These are phyloP conservation scores for Fusarium sp. DNA, from an alignment of 2,329 filamentous ascomycete species.

Conservation along the genomic window DNA sequence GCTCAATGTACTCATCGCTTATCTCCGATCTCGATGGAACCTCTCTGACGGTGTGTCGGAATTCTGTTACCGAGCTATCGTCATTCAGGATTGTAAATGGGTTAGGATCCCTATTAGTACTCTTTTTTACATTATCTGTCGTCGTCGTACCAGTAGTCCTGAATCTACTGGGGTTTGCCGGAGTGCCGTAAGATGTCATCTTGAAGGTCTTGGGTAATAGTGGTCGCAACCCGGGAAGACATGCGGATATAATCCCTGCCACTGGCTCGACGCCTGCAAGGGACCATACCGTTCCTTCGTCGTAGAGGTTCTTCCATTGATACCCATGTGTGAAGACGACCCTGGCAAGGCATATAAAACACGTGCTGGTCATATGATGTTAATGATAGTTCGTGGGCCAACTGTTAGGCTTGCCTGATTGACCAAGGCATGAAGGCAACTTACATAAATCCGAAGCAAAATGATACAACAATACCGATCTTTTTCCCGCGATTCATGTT, in stretches of 20 bases:
- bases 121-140: slow-evolving; percentile 3
- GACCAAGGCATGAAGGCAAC: neutral
- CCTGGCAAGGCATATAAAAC: slow-evolving; percentile 3
- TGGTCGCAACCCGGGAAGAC: slow-evolving; percentile 12
- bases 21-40: slow-evolving; percentile 7
- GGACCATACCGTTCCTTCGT: slow-evolving; percentile 9
- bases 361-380: neutral
- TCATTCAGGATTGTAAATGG: slow-evolving; percentile 12
- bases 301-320: slow-evolving; percentile 19
- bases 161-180: slow-evolving; percentile 13
- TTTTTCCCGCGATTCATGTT: slow-evolving; percentile 18
- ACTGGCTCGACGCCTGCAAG: slow-evolving; percentile 18
- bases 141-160: neutral
- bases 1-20: slow-evolving; percentile 18
- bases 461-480: slow-evolving; percentile 13
- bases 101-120: slow-evolving; percentile 2
- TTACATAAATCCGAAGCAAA: slow-evolving; percentile 16
- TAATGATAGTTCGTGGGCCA: fast-evolving
- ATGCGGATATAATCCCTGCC: slow-evolving; percentile 6
- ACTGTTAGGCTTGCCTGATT: neutral
- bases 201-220: slow-evolving; percentile 21
- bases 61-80: slow-evolving; percentile 16
- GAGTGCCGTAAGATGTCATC: slow-evolving; percentile 11
- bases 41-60: slow-evolving; percentile 8
- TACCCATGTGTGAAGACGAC: slow-evolving; percentile 5